Base-by-base conservation (phyloP, 768 basidiomycete species). In the Auricularia heimuer region DNA sequence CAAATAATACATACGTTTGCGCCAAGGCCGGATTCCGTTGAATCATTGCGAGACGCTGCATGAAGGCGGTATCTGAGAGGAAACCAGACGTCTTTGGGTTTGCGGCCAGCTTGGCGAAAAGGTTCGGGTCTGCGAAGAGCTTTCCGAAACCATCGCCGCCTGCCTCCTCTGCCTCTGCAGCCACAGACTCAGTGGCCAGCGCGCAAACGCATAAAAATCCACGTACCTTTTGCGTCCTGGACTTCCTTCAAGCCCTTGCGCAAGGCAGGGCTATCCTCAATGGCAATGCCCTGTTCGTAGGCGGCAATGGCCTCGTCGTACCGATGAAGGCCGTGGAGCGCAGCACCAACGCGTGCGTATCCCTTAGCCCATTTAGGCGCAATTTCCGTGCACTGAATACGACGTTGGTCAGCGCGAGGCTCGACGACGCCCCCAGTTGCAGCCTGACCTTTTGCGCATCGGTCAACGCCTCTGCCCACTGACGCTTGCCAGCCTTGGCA, bases 231-330 rank as follows among this genome's bases (percentile, higher is more conserved):
- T 0, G 93, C 94, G 66, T 90, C 86, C 70, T 86, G 79, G 54
- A 97, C 95, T 68, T 96, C 94, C 66, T 92, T 86, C 64, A 96
- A 79, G 39, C 95, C 95, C 73, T 94, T 95, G 71, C 85, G 83
- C 62, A 94, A 80, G 8, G 88, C 86, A 21, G 91, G 86, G 70
- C 85, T 90, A 70, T 90, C 89, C 74, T 96, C 95, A 62, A 88
- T 74, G 71, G 89, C 84, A 51, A 97, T 78, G 21, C 94, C 95
- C 34, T 78, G 77, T 71, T 95, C 86, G 75, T 96, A 96, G 7
- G 88, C 85, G 64, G 82, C 79, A 68, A 96, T 88, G 6, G 94
- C 94, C 16, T 94, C 92, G 65, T 87, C 89, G 70, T 84, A 96
- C 73, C 82, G 79, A 65, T 81, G 80, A 42, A 84, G 80, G 37